phyloP scores from a whole-genome alignment of 306 rosid species.

The Vigna unguiculata region DNA sequence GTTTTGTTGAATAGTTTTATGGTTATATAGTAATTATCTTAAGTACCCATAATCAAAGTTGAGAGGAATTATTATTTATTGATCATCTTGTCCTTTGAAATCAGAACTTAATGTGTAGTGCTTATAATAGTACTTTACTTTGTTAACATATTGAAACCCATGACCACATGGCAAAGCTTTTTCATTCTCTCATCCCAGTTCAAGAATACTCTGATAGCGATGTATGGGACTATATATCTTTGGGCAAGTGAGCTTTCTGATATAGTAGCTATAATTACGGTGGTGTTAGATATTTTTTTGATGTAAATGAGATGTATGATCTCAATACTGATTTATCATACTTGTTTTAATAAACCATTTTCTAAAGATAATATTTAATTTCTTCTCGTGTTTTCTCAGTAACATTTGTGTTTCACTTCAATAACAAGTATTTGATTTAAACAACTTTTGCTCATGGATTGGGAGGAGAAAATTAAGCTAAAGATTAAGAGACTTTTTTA shows the following conservation, averaged over 20 bases:
- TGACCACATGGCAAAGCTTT: slow-evolving; percentile 90
- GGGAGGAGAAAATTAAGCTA: too few species aligned
- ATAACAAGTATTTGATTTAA: too few species aligned
- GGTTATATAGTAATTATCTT: slow-evolving; percentile 10
- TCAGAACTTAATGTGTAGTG: slow-evolving; percentile 20
- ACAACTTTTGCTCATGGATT: too few species aligned
- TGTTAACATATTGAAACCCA: slow-evolving; percentile 85
- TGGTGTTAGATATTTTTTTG: too few species aligned
- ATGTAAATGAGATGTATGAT: too few species aligned
- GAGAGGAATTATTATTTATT: background rate
- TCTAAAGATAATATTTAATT: too few species aligned
- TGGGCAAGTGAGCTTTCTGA: slow-evolving; percentile 69
- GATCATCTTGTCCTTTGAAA: slow-evolving; percentile 17
- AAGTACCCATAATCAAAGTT: background rate
- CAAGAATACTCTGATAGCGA: slow-evolving; percentile 88
- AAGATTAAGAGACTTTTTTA: too few species aligned
- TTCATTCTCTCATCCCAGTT: slow-evolving; percentile 66
- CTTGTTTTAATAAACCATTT: too few species aligned
- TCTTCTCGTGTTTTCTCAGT: too few species aligned
- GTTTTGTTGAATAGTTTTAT: background rate
- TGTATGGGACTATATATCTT: slow-evolving; percentile 86
- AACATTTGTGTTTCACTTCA: too few species aligned
- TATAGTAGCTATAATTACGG: slow-evolving; percentile 7
- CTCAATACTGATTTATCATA: too few species aligned
- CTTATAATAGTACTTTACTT: slow-evolving; percentile 35